A percentile compares a stretch with the other conserved stretches of the same genome.
phyloP scores from a whole-genome alignment of 2,329 filamentous ascomycete species.

The Colletotrichum kahawae region DNA sequence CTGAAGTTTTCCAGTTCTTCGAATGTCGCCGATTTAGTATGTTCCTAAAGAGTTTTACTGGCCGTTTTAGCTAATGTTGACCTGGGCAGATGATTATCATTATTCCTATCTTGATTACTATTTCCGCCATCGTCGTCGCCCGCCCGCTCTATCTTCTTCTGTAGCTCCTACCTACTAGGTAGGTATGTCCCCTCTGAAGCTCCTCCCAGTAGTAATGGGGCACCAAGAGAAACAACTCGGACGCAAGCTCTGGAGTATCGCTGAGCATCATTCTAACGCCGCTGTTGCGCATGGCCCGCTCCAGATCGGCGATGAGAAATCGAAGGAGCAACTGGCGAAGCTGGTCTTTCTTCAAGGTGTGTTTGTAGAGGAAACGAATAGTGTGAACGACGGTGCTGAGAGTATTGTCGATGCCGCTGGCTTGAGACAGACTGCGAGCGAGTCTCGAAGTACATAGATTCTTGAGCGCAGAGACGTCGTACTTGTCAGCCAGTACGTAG shows the following conservation, averaged over 20 bases:
- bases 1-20: too few species aligned
- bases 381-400: not conserved
- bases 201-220: not conserved
- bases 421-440: not conserved
- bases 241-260: not conserved
- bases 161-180: too few species aligned
- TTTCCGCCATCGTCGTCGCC: too few species aligned
- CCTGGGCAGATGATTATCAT: too few species aligned
- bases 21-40: too few species aligned
- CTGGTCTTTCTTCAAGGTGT: not conserved
- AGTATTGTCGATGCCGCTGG: not conserved
- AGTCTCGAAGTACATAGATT: not conserved
- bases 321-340: not conserved
- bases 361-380: not conserved
- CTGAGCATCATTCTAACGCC: not conserved
- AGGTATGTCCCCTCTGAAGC: too few species aligned
- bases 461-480: not conserved
- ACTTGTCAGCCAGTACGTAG: not conserved
- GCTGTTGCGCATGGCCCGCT: not conserved
- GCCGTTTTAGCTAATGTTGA: too few species aligned
- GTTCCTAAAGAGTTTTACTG: too few species aligned
- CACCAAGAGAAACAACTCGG: not conserved
- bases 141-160: too few species aligned
- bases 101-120: too few species aligned
- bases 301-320: not conserved